A percentile compares a stretch with the other conserved stretches of the same genome.
These are phyloP conservation scores for Crepidotus variabilis DNA, from an alignment of 768 basidiomycete species.

Conservation along the genomic window DNA sequence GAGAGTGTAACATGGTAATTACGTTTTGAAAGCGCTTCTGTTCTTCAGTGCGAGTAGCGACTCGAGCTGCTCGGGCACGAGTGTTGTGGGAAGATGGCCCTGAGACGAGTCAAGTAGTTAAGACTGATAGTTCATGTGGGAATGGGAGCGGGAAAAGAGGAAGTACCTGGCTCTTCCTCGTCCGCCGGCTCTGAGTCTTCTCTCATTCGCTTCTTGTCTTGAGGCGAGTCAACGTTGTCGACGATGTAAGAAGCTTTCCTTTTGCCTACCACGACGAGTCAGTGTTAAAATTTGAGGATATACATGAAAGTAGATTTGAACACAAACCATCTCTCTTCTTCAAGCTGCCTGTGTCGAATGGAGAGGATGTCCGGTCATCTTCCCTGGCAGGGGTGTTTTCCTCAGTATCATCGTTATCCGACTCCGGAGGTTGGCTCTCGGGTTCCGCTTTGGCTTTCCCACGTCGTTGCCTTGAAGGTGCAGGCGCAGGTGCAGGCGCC, in stretches of 20 bases:
- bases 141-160: not conserved
- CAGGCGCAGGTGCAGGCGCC: conserved; percentile 22
- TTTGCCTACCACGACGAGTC: conserved; percentile 41
- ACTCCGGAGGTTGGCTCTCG: conserved; percentile 21
- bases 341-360: conserved; percentile 19
- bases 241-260: conserved; percentile 53
- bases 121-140: not conserved
- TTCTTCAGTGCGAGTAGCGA: conserved; percentile 39
- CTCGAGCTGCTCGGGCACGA: conserved; percentile 28
- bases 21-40: conserved; percentile 78
- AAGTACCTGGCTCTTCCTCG: conserved; percentile 57
- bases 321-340: conserved; percentile 28
- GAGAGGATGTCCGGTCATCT: conserved; percentile 27
- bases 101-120: conserved; percentile 7
- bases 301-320: not conserved
- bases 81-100: conserved; percentile 28
- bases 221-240: conserved; percentile 42
- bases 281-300: not conserved
- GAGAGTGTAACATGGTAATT: conserved; percentile 75
- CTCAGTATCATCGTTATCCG: conserved; percentile 23
- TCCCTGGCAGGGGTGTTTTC: conserved; percentile 27
- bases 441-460: conserved; percentile 24
- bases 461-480: conserved; percentile 25
- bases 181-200: conserved; percentile 67
- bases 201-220: conserved; percentile 55